Conservation (phyloP, 495 filamentous ascomycete genomes). For the Astrothelium subdiscretum region DNA sequence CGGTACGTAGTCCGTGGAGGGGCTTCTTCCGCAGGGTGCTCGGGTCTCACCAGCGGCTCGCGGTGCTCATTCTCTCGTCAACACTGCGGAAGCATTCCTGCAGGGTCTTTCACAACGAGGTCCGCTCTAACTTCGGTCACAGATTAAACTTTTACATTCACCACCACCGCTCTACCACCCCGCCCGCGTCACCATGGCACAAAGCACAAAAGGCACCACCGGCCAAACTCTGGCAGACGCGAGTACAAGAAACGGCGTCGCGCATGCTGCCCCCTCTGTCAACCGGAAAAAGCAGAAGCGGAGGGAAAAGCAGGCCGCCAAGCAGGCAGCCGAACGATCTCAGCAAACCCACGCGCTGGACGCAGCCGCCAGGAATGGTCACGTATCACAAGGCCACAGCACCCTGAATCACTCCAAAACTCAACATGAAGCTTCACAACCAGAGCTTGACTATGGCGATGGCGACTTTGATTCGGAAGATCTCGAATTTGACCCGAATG, state of each 20-base stretch:
- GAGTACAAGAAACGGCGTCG: constrained; percentile 18
- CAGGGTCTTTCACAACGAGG: neutral
- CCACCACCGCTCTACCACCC: neutral
- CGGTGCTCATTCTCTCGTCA: neutral
- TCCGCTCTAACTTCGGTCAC: neutral
- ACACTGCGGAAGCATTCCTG: neutral
- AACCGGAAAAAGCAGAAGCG: constrained; percentile 90
- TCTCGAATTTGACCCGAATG: constrained; percentile 25
- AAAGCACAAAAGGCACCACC: neutral
- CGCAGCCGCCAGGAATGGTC: constrained; percentile 15
- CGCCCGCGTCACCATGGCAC: constrained; percentile 5
- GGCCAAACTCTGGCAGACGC: neutral
- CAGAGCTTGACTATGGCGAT: constrained; percentile 16
- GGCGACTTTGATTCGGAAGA: constrained; percentile 6
- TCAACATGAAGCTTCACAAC: constrained; percentile 1
- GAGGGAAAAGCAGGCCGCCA: constrained; percentile 37
- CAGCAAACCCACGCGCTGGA: constrained; percentile 12
- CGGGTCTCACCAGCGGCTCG: neutral
- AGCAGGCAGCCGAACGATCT: constrained; percentile 55
- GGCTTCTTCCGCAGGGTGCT: neutral
- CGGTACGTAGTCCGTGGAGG: constrained; percentile 1
- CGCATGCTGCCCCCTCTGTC: constrained; percentile 27
- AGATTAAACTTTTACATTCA: neutral
- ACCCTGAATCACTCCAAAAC: neutral
- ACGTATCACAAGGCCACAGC: constrained; percentile 9